Base-by-base conservation (phyloP, 495 filamentous ascomycete genomes). In the Pyrenula massariospora region DNA sequence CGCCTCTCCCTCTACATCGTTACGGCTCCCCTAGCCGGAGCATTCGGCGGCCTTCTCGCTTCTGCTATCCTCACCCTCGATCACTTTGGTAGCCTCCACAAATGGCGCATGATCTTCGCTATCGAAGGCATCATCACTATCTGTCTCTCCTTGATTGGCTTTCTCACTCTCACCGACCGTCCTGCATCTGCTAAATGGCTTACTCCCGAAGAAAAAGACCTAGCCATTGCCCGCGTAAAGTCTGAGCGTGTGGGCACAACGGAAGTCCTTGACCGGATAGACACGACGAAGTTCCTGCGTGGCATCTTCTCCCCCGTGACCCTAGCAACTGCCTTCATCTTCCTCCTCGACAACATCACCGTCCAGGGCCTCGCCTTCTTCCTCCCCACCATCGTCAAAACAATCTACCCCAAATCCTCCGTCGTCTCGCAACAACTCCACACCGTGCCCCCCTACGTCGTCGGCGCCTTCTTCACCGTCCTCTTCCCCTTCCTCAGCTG, bases 41-140 rank as follows among this genome's bases (percentile, higher is more conserved):
- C 85, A 0, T 88, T 88, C 59, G 84, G 84, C 42, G 85, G 85
- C 2, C 73, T 88, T 25, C 64, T 87, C 1, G 85, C 85, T 5
- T 85, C 81, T 2, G 84, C 66, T 1, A 77, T 79, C 42, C 63
- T 78, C 3, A 73, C 65, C 0, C 65, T 79, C 0, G 63, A 70
- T 50, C 60, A 71, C 58, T 73, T 77, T 49, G 75, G 75, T 8
- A 58, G 66, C 53, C 62, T 78, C 1, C 63, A 64, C 24, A 82
- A 75, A 22, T 91, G 88, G 88, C 73, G 85, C 12, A 76, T 90
- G 25, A 74, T 92, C 22, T 91, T 91, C 65, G 74, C 88, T 10
- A 83, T 88, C 22, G 88, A 92, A 63, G 88, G 88, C 0, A 68
- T 89, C 8, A 84, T 88, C 25, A 84, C 79, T 0, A 73, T 88